Percentiles rank a stretch among this genome's conserved stretches.
phyloP scores from a whole-genome alignment of 2,329 filamentous ascomycete genomes.

The Xylariaceae sp. region DNA sequence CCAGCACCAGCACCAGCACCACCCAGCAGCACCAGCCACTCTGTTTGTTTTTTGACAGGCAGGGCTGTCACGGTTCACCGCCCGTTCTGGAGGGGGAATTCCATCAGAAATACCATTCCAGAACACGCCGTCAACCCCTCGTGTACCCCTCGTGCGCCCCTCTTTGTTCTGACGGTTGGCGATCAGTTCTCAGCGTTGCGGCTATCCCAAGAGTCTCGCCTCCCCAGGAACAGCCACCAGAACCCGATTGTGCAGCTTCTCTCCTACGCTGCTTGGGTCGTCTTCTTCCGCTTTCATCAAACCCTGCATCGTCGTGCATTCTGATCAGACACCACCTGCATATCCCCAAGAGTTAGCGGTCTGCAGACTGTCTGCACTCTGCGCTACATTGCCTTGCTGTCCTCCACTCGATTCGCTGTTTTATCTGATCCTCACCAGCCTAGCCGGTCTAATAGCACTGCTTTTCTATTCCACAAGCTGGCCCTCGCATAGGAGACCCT shows the following conservation, averaged over 20 bases:
- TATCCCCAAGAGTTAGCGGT: not conserved
- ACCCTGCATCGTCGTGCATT: conserved; percentile 8
- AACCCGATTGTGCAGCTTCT: conserved; percentile 7
- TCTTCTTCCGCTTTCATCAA: conserved; percentile 17
- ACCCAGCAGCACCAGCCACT: too few species aligned
- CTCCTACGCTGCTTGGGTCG: conserved; percentile 6
- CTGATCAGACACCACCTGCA: conserved; percentile 12
- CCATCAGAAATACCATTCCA: too few species aligned
- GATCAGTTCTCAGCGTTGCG: conserved; percentile 8
- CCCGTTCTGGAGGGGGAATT: too few species aligned
- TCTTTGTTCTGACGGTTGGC: conserved; percentile 1
- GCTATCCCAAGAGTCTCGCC: conserved; percentile 15
- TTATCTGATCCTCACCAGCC: too few species aligned
- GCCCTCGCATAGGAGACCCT: conserved; percentile 16
- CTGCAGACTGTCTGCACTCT: conserved; percentile 6
- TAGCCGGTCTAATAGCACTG: too few species aligned
- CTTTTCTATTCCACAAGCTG: conserved; percentile 11
- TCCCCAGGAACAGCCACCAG: conserved; percentile 8
- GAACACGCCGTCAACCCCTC: too few species aligned
- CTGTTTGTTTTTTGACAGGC: too few species aligned
- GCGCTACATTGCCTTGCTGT: conserved; percentile 7
- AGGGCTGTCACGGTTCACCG: too few species aligned
- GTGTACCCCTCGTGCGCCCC: too few species aligned
- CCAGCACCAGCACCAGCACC: too few species aligned
- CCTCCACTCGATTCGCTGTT: conserved; percentile 15